phyloP scores from a whole-genome alignment of 2,329 filamentous ascomycete genomes.

The Dothideomycetidae sp. region DNA sequence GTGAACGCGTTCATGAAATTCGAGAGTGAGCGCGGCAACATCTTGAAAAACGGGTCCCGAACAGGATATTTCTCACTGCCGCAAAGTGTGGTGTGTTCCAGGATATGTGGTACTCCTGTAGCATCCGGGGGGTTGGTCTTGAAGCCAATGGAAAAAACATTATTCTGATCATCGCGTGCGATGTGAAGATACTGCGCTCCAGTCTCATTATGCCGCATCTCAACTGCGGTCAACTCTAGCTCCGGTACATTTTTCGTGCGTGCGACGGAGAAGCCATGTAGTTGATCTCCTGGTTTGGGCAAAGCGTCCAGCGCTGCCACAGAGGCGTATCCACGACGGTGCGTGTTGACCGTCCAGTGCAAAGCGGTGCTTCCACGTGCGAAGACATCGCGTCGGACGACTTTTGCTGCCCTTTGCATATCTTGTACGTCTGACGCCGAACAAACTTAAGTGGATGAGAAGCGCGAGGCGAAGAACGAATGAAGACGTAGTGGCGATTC shows the following conservation, averaged over 20 bases:
- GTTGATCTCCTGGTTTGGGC: constrained; percentile 66
- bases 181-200: constrained; percentile 93
- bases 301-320: constrained; percentile 63
- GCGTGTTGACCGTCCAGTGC: background rate
- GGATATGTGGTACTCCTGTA: constrained; percentile 88
- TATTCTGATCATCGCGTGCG: constrained; percentile 89
- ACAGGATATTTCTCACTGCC: constrained; percentile 95
- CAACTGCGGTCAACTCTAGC: constrained; percentile 78
- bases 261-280: constrained; percentile 86
- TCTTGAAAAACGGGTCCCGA: constrained; percentile 98
- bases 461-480: no score
- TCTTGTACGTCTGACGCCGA: no score
- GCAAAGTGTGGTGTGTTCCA: constrained; percentile 94
- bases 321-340: constrained; percentile 38
- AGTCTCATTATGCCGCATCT: constrained; percentile 86
- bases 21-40: constrained; percentile 93
- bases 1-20: constrained; percentile 99
- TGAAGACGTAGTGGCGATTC: no score
- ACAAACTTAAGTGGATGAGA: no score
- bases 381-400: constrained; percentile 2
- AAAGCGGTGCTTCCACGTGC: background rate
- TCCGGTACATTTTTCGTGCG: constrained; percentile 87
- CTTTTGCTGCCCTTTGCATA: constrained; percentile 1
- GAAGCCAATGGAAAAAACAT: constrained; percentile 98
- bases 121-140: constrained; percentile 97